A percentile compares a stretch with the other conserved stretches of the same genome.
Evolutionary conservation across 2,329 filamentous ascomycete genomes (phyloP).

Genomic region (Rhinocladiella mackenziei): DNA sequence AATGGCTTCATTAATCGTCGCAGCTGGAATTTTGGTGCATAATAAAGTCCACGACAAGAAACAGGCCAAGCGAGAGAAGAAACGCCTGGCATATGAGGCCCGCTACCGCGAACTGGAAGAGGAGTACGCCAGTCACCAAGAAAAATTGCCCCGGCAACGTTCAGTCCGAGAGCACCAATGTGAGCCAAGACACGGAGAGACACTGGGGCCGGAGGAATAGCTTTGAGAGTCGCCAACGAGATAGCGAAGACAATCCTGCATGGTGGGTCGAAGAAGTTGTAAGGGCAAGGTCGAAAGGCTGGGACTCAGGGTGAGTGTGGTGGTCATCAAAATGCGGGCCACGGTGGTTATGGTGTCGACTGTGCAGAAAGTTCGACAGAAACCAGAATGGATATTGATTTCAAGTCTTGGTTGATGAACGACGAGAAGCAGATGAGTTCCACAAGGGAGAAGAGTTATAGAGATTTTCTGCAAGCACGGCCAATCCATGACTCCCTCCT

Average conservation of each 20-base stretch:
- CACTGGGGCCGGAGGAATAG: not conserved
- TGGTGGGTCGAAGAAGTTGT: conserved; percentile 8
- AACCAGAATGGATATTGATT: too few relatives aligned
- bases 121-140: conserved; percentile 6
- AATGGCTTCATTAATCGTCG: conserved; percentile 38
- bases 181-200: not conserved
- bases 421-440: too few relatives aligned
- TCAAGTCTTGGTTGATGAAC: too few relatives aligned
- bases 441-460: too few relatives aligned
- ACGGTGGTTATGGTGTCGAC: too few relatives aligned
- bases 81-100: conserved; percentile 10
- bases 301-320: too few relatives aligned
- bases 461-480: too few relatives aligned
- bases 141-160: not conserved
- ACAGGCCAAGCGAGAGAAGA: conserved; percentile 15
- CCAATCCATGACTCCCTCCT: too few relatives aligned
- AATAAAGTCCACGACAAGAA: conserved; percentile 15
- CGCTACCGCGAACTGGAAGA: conserved; percentile 15
- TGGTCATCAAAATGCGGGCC: too few relatives aligned
- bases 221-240: conserved; percentile 3
- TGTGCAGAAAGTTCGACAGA: too few relatives aligned
- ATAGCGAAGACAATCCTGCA: conserved; percentile 3
- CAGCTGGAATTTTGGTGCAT: conserved; percentile 6
- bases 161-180: not conserved
- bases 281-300: not conserved